Evolutionary conservation across 805 yeast species (phyloP).

Genomic region (Saturnispora silvae): DNA sequence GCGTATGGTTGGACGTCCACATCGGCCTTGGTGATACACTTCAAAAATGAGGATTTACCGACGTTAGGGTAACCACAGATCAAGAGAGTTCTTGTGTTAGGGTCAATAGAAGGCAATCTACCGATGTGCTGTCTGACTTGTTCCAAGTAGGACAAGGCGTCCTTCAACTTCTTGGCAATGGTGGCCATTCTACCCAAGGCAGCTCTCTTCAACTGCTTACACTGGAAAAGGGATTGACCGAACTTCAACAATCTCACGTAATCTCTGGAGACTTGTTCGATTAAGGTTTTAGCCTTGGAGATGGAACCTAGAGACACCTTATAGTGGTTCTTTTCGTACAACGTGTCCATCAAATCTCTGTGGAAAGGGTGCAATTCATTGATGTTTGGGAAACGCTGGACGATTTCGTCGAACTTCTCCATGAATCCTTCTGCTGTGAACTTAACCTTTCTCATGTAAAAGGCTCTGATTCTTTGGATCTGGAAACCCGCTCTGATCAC

Average conservation of each 20-base stretch:
- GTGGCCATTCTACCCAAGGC: constrained; percentile 99
- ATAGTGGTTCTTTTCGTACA: constrained; percentile 96
- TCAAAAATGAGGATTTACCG: constrained; percentile 93
- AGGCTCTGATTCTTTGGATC: constrained; percentile 91
- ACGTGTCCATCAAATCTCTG: constrained; percentile 93
- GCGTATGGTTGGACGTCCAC: constrained; percentile 99
- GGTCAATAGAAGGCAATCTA: constrained; percentile 95
- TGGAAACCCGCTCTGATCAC: constrained; percentile 94
- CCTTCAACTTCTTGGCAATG: constrained; percentile 87
- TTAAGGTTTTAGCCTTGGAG: constrained; percentile 84
- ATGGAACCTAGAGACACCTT: constrained; percentile 93
- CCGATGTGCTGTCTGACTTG: constrained; percentile 99
- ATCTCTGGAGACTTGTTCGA: constrained; percentile 95
- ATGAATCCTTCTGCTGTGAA: constrained; percentile 93
- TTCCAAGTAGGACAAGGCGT: constrained; percentile 85
- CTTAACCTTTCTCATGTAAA: constrained; percentile 96
- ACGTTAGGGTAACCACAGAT: constrained; percentile 99
- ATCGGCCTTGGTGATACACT: constrained; percentile 92
- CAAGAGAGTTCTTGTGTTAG: constrained; percentile 93
- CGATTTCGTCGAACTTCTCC: constrained; percentile 80
- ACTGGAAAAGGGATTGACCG: constrained; percentile 96
- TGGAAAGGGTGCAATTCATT: constrained; percentile 98
- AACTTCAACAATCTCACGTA: constrained; percentile 88
- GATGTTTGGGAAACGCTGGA: constrained; percentile 88
- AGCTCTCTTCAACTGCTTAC: constrained; percentile 97